phyloP scores from a whole-genome alignment of 108 stramenopile species.

The Cylindrotheca fusiformis region DNA sequence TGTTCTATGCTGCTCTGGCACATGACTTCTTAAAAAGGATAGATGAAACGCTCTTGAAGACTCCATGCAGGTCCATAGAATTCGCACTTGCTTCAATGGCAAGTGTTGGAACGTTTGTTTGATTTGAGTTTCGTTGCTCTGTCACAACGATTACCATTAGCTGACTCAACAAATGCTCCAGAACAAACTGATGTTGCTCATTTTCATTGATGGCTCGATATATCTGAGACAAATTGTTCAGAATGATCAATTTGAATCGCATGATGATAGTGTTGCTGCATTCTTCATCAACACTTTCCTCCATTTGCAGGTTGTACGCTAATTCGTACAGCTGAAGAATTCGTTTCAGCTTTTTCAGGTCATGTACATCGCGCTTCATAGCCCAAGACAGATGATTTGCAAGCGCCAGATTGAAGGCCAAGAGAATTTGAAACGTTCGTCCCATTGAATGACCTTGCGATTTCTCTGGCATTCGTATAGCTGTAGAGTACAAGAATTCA shows the following conservation, averaged over 20 bases:
- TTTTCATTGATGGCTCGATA: background rate
- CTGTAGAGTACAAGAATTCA: background rate
- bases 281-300: conserved; percentile 9
- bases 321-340: conserved; percentile 19
- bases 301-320: conserved; percentile 18
- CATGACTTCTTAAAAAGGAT: background rate
- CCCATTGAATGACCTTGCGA: background rate
- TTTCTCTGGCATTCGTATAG: background rate
- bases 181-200: background rate
- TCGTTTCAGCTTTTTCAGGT: background rate
- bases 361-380: background rate
- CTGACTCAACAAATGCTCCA: background rate
- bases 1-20: background rate
- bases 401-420: background rate
- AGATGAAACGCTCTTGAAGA: background rate
- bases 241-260: conserved; percentile 1
- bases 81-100: background rate
- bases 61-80: background rate
- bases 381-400: background rate
- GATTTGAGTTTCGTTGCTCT: background rate
- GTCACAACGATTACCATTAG: background rate
- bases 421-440: background rate
- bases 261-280: background rate
- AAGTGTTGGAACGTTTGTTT: background rate
- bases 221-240: background rate